Base-by-base conservation (phyloP, 768 basidiomycete genomes). In the Daedalea quercina region DNA sequence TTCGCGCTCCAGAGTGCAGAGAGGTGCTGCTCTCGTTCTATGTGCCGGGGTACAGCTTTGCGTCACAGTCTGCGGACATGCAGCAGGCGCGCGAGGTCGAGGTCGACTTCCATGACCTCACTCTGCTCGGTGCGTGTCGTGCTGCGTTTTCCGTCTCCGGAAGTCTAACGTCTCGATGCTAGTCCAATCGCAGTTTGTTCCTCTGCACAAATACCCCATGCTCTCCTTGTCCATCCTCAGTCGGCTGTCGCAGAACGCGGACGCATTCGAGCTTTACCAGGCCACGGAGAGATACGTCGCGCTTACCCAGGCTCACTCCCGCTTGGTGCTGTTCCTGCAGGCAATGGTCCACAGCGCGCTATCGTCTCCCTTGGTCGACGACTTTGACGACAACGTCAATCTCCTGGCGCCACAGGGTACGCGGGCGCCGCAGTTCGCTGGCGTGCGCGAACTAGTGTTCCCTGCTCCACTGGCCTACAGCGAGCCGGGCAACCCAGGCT, bases 241-340 rank as follows among this genome's bases (percentile, higher is more conserved):
- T 9, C 37, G 52, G 11, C 47, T 52, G 13, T 7, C 51, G 1
- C 53, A 76, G 76, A 13, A 66, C 69, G 4, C 43, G 23, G 40
- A 54, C 54, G 72, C 2, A 53, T 60, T 44, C 65, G 70, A 23
- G 64, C 67, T 31, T 56, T 57, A 35, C 50, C 55, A 12, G 66
- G 72, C 54, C 67, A 73, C 56, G 57, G 58, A 44, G 57, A 71
- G 70, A 37, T 69, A 82, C n/a, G 67, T 72, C 28, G 65, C 73
- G 2, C 67, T 87, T 9, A 69, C 80, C 1, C 77, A 77, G 22
- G 78, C 84, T 2, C 87, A 91, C 62, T 85, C 88, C 13, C 80
- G 87, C 9, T 81, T 87, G 58, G 82, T 89, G 20, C 76, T 91
- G 17, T 71, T 88, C 17, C 69, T 90, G 3, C 89, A 90, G 58